Evolutionary conservation across 306 rosid genomes (phyloP).

Genomic region (Sesbania bispinosa): DNA sequence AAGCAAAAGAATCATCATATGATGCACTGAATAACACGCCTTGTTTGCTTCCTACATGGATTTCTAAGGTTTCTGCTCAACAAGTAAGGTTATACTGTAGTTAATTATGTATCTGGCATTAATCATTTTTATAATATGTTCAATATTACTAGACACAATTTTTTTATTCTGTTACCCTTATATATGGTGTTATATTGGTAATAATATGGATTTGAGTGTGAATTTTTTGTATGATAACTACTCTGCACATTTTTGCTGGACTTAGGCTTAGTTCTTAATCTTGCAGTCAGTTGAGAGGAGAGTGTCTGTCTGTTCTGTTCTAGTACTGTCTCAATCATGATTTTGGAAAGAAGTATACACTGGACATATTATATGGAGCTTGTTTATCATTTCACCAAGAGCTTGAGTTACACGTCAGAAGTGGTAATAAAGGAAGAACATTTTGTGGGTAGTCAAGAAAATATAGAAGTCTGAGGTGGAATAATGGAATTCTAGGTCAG

Average conservation of each 20-base stretch:
- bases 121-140: neutral
- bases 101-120: constrained; percentile 14
- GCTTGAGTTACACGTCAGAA: neutral
- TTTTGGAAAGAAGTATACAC: neutral
- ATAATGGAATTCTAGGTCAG: neutral
- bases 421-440: neutral
- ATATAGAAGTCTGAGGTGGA: neutral
- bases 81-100: constrained; percentile 63
- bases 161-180: constrained; percentile 1
- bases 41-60: constrained; percentile 93
- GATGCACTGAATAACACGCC: constrained; percentile 93
- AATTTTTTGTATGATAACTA: neutral
- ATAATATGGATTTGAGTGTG: too few relatives aligned
- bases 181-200: too few relatives aligned
- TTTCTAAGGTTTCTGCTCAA: constrained; percentile 82
- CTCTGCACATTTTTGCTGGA: neutral
- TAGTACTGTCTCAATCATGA: neutral
- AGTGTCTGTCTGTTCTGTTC: neutral
- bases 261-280: neutral
- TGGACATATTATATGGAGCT: neutral
- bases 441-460: neutral
- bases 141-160: neutral
- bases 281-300: neutral
- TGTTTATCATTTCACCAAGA: constrained; percentile 6
- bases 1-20: constrained; percentile 91